phyloP scores from a whole-genome alignment of 2,329 filamentous ascomycete genomes.

The Hypocrella siamensis region DNA sequence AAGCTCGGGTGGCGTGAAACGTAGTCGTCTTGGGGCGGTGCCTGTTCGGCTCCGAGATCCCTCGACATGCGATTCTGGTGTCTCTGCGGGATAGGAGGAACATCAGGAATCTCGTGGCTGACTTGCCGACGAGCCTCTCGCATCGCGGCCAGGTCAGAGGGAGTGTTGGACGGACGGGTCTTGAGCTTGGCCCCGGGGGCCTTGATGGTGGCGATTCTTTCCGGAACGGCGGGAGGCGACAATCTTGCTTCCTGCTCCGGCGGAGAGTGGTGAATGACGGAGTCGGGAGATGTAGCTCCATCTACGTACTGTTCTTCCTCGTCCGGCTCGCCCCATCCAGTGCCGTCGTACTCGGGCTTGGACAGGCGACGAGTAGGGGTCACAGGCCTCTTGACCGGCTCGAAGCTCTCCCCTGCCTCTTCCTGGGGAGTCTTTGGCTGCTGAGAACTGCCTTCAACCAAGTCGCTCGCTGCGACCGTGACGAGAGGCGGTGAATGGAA shows the following conservation, averaged over 20 bases:
- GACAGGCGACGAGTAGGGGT: conserved; percentile 35
- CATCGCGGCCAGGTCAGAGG: conserved; percentile 72
- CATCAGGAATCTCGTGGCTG: conserved; percentile 51
- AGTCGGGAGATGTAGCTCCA: conserved; percentile 66
- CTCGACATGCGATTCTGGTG: conserved; percentile 40
- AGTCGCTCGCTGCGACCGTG: neutral
- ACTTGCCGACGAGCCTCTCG: conserved; percentile 73
- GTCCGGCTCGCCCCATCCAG: conserved; percentile 40
- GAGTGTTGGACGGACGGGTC: conserved; percentile 75
- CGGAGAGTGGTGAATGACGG: conserved; percentile 70
- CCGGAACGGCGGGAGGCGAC: conserved; percentile 56
- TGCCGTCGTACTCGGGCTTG: conserved; percentile 48
- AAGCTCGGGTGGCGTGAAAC: conserved; percentile 54
- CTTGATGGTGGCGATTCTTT: conserved; percentile 76
- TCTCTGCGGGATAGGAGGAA: conserved; percentile 46
- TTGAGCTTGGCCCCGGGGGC: conserved; percentile 76
- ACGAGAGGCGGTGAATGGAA: neutral
- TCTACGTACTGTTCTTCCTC: conserved; percentile 34
- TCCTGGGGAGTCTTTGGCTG: conserved; percentile 3
- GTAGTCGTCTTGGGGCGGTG: conserved; percentile 22
- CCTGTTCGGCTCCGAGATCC: conserved; percentile 25
- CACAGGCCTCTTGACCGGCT: conserved; percentile 23
- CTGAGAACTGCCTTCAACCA: conserved; percentile 3
- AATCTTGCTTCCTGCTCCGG: conserved; percentile 28
- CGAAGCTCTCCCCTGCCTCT: conserved; percentile 20